A percentile compares a stretch with the other conserved stretches of the same genome.
Conservation (phyloP, 2,329 filamentous ascomycete species). For the Penicillium italicum region DNA sequence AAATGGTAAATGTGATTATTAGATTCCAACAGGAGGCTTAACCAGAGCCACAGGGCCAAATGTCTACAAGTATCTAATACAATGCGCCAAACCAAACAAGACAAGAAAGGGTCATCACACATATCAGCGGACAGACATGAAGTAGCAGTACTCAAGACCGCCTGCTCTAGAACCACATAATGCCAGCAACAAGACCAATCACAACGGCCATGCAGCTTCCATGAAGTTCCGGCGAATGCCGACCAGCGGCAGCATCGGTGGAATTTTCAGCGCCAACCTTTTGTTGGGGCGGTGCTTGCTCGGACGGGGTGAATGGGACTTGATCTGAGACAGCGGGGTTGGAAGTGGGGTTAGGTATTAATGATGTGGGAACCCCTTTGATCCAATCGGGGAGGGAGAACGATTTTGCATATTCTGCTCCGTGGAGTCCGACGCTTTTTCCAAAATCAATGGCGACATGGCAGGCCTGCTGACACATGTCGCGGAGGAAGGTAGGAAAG, state of each 20-base stretch:
- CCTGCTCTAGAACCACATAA: slow-evolving; percentile 34
- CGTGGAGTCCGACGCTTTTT: slow-evolving; percentile 3
- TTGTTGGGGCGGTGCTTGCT: slow-evolving; percentile 6
- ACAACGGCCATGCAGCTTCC: slow-evolving; percentile 40
- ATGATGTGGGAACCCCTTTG: not conserved
- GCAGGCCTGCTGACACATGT: slow-evolving; percentile 36
- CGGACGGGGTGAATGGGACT: not conserved
- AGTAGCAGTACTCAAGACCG: not conserved
- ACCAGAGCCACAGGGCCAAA: slow-evolving; percentile 19
- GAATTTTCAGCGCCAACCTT: slow-evolving; percentile 19
- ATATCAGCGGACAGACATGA: slow-evolving; percentile 11
- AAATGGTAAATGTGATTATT: slow-evolving; percentile 17
- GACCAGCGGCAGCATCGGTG: slow-evolving; percentile 23
- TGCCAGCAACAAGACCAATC: slow-evolving; percentile 35
- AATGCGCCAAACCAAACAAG: slow-evolving; percentile 5
- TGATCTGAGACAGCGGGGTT: not conserved
- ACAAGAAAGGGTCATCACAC: slow-evolving; percentile 17
- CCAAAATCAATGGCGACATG: slow-evolving; percentile 16
- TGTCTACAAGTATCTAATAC: slow-evolving; percentile 8
- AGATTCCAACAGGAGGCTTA: slow-evolving; percentile 18
- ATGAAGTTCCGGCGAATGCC: slow-evolving; percentile 27
- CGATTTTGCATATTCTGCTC: slow-evolving; percentile 5
- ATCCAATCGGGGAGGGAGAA: not conserved
- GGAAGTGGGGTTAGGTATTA: not conserved
- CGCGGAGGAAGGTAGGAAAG: slow-evolving; percentile 12